Percentiles rank a stretch among this genome's conserved stretches.
Evolutionary conservation across 1,284 basidiomycete genomes (phyloP).

Genomic region (Rhodotorula sp.): DNA sequence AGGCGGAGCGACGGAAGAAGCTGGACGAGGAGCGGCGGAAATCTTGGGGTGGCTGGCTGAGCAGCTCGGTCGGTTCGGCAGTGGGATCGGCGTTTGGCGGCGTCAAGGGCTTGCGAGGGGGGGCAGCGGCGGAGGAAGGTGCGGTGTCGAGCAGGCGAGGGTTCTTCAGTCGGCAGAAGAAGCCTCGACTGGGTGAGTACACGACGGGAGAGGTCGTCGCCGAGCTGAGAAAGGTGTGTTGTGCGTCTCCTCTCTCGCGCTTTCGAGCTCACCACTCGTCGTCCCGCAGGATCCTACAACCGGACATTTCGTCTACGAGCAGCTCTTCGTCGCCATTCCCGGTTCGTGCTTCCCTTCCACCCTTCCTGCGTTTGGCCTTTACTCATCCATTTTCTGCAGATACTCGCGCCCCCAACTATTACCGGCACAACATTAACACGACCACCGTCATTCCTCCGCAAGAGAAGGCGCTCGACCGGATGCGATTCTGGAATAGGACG

Average conservation of each 20-base stretch:
- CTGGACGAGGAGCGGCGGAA: background rate
- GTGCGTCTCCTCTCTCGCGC: too few relatives aligned
- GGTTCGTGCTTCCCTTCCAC: conserved; percentile 10
- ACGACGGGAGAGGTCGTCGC: conserved; percentile 36
- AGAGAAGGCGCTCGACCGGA: conserved; percentile 17
- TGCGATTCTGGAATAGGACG: conserved; percentile 32
- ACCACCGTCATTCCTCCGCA: conserved; percentile 11
- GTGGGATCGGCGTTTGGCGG: conserved; percentile 9
- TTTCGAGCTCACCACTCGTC: too few relatives aligned
- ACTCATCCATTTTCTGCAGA: conserved; percentile 1
- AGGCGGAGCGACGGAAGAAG: background rate
- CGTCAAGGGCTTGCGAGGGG: background rate
- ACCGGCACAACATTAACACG: conserved; percentile 34
- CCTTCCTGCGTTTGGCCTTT: background rate
- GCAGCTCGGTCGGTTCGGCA: background rate
- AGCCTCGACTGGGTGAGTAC: conserved; percentile 34
- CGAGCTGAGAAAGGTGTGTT: conserved; percentile 36
- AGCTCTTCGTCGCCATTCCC: conserved; percentile 34
- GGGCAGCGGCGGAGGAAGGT: background rate
- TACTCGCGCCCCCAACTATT: conserved; percentile 21
- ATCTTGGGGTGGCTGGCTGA: conserved; percentile 18
- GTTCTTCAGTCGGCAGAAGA: conserved; percentile 31
- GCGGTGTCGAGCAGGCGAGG: background rate
- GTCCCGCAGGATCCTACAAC: conserved; percentile 24
- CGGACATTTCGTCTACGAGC: conserved; percentile 38